Evolutionary conservation across 345 rosid species (phyloP).

Genomic region (Viola odorata): DNA sequence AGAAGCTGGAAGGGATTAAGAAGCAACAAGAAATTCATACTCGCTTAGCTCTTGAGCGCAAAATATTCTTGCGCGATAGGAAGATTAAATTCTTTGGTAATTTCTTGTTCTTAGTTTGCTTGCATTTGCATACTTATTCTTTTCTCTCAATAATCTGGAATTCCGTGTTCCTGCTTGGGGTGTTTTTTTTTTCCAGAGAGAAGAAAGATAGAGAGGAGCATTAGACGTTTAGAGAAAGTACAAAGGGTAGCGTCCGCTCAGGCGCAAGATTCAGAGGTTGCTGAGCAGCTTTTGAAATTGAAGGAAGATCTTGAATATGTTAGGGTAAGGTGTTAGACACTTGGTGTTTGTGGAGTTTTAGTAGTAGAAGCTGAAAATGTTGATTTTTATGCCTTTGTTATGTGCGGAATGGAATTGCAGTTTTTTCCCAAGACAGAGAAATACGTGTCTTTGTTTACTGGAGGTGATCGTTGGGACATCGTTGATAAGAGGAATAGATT

Average conservation of each 20-base stretch:
- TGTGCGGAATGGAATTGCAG: constrained; percentile 31
- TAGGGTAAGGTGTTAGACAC: constrained; percentile 42
- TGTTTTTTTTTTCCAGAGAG: constrained; percentile 47
- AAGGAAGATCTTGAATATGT: constrained; percentile 99
- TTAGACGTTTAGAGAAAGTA: constrained; percentile 85
- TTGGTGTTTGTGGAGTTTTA: not conserved
- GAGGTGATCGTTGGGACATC: constrained; percentile 59
- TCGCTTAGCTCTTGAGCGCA: constrained; percentile 81
- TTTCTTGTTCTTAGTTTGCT: not conserved
- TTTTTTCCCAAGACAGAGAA: constrained; percentile 97
- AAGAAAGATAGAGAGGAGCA: constrained; percentile 83
- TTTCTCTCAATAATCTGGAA: not conserved
- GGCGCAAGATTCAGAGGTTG: constrained; percentile 54
- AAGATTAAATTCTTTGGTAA: constrained; percentile 94
- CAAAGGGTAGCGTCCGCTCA: constrained; percentile 74
- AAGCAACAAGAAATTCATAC: constrained; percentile 83
- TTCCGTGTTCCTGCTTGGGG: not conserved
- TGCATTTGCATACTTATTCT: not conserved
- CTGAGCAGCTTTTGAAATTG: constrained; percentile 68
- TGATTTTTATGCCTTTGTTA: not conserved
- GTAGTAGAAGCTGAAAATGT: not conserved
- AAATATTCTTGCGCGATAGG: constrained; percentile 76
- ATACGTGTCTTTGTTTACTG: constrained; percentile 83
- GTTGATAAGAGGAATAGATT: constrained; percentile 75
- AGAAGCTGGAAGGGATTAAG: constrained; percentile 70